Conservation (phyloP, 495 filamentous ascomycete species). For the Amniculicola lignicola region DNA sequence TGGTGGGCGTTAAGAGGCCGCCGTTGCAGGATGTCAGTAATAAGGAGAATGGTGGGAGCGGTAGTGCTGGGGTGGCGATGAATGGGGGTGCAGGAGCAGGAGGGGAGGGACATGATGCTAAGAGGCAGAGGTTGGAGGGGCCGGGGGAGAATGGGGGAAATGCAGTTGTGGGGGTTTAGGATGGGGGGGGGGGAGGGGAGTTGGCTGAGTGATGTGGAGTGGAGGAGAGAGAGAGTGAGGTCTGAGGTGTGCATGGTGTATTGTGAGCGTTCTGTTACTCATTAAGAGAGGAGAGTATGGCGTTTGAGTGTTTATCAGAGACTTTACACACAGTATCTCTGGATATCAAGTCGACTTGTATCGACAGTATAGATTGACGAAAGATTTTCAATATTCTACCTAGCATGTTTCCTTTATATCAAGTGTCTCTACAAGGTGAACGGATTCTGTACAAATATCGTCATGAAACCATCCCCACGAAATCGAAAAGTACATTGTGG, state of each 20-base stretch:
- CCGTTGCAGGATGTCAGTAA: constrained; percentile 45
- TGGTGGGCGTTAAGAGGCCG: constrained; percentile 33
- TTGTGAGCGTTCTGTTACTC: no score
- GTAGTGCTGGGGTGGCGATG: neutral
- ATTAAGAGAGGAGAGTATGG: no score
- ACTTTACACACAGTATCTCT: no score
- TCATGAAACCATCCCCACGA: no score
- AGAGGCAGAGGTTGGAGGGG: constrained; percentile 23
- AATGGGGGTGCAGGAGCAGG: neutral
- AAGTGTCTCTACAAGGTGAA: no score
- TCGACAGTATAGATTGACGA: no score
- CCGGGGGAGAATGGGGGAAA: constrained; percentile 7
- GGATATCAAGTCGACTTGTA: no score
- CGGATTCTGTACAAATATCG: no score
- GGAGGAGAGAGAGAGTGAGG: neutral
- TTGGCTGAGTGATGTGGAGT: neutral
- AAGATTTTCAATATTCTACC: no score
- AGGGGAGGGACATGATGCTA: constrained; percentile 16
- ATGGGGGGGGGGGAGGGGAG: neutral
- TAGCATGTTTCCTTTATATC: no score
- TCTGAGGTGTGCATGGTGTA: neutral
- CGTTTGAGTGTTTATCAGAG: no score
- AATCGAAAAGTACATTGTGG: no score
- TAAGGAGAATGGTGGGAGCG: constrained; percentile 10
- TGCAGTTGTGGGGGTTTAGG: neutral